phyloP scores from a whole-genome alignment of 768 basidiomycete genomes.

The Russula compacta region DNA sequence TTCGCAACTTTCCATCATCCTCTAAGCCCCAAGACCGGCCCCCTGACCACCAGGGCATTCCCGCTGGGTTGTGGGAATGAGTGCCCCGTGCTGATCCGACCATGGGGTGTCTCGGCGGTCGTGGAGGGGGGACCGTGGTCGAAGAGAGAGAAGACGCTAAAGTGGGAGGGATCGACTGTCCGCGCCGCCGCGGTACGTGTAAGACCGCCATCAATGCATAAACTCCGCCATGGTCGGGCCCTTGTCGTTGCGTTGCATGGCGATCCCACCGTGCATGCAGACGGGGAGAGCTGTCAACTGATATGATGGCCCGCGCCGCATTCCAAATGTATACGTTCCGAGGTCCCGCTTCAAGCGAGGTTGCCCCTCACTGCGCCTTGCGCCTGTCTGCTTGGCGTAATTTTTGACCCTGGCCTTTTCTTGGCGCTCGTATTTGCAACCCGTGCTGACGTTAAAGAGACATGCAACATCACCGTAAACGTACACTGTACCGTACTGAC shows the following conservation, averaged over 20 bases:
- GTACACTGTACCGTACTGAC: background rate
- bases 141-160: background rate
- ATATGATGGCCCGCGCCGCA: background rate
- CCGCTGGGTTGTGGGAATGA: slow-evolving; percentile 3
- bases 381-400: background rate
- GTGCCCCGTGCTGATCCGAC: slow-evolving; percentile 2
- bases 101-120: background rate
- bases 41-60: background rate
- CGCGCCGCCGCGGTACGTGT: background rate
- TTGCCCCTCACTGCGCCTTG: background rate
- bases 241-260: background rate
- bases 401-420: background rate
- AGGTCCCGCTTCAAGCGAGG: background rate
- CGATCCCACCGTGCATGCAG: background rate
- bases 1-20: background rate
- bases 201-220: background rate
- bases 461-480: background rate
- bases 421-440: too few species aligned
- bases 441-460: background rate
- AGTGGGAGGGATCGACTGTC: background rate
- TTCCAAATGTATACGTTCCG: background rate
- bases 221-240: background rate
- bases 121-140: background rate
- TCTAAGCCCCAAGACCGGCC: background rate
- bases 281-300: too few species aligned